These are phyloP conservation scores for Paramecium primaurelia DNA, from an alignment of 73 alveolate species.

Conservation along the genomic window DNA sequence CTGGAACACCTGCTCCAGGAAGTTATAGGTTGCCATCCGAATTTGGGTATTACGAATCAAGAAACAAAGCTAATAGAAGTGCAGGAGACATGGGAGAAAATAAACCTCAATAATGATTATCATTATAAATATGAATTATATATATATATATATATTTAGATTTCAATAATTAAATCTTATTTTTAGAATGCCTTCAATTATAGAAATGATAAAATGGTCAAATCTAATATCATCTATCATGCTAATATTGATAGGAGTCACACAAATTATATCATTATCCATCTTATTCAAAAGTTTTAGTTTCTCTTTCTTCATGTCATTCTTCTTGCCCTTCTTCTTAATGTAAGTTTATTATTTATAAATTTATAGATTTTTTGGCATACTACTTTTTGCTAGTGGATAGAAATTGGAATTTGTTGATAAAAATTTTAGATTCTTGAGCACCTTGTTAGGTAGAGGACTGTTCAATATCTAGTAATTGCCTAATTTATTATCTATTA, in stretches of 20 bases:
- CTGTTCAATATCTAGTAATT: background rate
- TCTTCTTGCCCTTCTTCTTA: background rate
- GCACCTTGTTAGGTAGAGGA: background rate
- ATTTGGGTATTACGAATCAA: slow-evolving; percentile 80
- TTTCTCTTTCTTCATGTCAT: background rate
- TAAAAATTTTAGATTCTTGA: background rate
- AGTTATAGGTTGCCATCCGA: slow-evolving; percentile 77
- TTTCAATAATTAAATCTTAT: background rate
- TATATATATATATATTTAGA: background rate
- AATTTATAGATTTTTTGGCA: background rate
- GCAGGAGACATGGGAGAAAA: slow-evolving; percentile 25
- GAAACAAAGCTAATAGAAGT: background rate
- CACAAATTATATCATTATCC: background rate
- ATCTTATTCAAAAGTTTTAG: background rate
- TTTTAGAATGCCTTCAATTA: background rate
- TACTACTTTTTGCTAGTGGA: background rate
- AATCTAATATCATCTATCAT: background rate
- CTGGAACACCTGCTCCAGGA: slow-evolving; percentile 83
- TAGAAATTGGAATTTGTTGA: background rate
- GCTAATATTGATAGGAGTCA: background rate
- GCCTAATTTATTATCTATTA: background rate
- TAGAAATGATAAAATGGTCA: background rate
- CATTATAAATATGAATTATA: background rate
- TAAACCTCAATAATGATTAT: background rate
- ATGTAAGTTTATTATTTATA: background rate